Percentiles rank a stretch among this genome's conserved stretches.
phyloP scores from a whole-genome alignment of 2,329 filamentous ascomycete genomes.

The Venturia aucupariae region DNA sequence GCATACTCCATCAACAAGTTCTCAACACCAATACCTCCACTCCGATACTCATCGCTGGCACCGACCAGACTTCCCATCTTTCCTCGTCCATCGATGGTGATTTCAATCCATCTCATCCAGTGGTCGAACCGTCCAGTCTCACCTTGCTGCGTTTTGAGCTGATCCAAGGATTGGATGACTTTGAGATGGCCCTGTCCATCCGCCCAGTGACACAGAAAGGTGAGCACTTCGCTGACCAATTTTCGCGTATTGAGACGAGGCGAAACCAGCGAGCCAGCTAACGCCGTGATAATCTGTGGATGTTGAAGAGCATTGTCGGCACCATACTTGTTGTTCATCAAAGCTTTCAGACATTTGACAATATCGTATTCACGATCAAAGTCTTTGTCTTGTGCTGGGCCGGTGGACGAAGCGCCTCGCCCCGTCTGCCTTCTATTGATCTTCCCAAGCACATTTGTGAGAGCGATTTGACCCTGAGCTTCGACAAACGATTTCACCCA shows the following conservation, averaged over 20 bases:
- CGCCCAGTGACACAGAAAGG: conserved; percentile 92
- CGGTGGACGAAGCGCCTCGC: conserved; percentile 51
- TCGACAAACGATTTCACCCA: conserved; percentile 98
- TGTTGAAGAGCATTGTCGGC: conserved; percentile 90
- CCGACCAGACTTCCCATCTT: conserved; percentile 99
- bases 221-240: conserved; percentile 89
- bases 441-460: conserved; percentile 88
- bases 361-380: conserved; percentile 93
- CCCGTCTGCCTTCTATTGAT: conserved; percentile 79
- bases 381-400: conserved; percentile 60
- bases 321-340: conserved; percentile 99
- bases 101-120: conserved; percentile 98
- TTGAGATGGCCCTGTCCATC: conserved; percentile 83
- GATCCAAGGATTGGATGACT: conserved; percentile 86
- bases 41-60: conserved; percentile 90
- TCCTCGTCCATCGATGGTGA: conserved; percentile 89
- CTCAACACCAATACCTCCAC: conserved; percentile 95
- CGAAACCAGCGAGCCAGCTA: conserved; percentile 80
- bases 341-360: conserved; percentile 89
- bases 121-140: conserved; percentile 95
- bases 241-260: conserved; percentile 86
- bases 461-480: conserved; percentile 89
- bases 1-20: conserved; percentile 99
- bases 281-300: conserved; percentile 78
- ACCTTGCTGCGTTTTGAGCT: conserved; percentile 75